Percentiles rank a stretch among this genome's conserved stretches.
Conservation (phyloP, 805 yeast species). For the Nakazawaea sp. region DNA sequence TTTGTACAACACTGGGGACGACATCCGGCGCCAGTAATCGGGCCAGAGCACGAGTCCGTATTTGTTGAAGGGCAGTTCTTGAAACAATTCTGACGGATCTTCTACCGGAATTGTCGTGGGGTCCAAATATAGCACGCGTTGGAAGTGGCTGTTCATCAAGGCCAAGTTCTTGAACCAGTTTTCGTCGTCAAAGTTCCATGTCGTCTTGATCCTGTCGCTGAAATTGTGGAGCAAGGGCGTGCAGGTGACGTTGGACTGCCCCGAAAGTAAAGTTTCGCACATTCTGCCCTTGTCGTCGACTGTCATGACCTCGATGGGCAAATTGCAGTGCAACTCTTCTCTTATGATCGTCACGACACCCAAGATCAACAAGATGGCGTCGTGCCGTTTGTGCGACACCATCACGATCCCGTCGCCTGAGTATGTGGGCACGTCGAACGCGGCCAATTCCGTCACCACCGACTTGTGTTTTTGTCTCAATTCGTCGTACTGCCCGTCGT, state of each 20-base stretch:
- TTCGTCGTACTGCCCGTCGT: slow-evolving; percentile 1
- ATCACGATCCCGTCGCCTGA: slow-evolving; percentile 44
- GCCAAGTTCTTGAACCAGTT: slow-evolving; percentile 48
- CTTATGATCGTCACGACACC: slow-evolving; percentile 33
- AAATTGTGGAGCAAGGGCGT: slow-evolving; percentile 56
- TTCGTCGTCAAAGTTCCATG: slow-evolving; percentile 41
- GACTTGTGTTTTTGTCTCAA: slow-evolving; percentile 1
- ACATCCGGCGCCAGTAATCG: slow-evolving; percentile 67
- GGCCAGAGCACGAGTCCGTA: slow-evolving; percentile 67
- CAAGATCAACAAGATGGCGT: slow-evolving; percentile 34
- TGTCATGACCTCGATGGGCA: slow-evolving; percentile 81
- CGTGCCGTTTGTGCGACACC: slow-evolving; percentile 36
- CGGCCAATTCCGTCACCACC: background rate
- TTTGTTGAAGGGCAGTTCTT: slow-evolving; percentile 34
- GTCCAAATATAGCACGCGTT: slow-evolving; percentile 36
- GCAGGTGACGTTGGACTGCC: slow-evolving; percentile 58
- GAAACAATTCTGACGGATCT: slow-evolving; percentile 30
- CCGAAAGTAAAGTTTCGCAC: slow-evolving; percentile 46
- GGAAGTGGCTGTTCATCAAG: slow-evolving; percentile 36
- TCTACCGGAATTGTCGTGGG: slow-evolving; percentile 38
- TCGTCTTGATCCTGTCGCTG: slow-evolving; percentile 42
- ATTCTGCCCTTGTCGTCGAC: slow-evolving; percentile 49
- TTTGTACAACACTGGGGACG: slow-evolving; percentile 53
- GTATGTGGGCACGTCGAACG: slow-evolving; percentile 16
- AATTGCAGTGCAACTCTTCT: slow-evolving; percentile 40